Evolutionary conservation across 495 filamentous ascomycete species (phyloP), one percentile per base, ranked within the genome.

Genomic region (Hypoxylon lenormandii): DNA sequence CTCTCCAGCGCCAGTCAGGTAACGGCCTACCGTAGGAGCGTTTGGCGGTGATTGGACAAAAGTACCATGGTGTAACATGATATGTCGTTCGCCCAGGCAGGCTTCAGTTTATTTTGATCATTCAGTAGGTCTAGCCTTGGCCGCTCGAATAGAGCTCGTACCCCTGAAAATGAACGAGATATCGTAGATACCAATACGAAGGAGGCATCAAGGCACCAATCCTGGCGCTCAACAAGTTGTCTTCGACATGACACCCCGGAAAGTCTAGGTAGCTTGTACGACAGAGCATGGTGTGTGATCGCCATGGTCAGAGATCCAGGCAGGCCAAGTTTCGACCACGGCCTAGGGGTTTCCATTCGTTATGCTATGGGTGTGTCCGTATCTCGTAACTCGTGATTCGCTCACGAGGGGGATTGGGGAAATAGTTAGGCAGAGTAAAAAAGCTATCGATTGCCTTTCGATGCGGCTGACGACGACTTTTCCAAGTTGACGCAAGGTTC

Each of bases 391-490:
- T 47, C 22, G 40, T 37, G 53, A 59, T 59, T 48, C 22, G 36
- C 47, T 15, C 30, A 55, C 55, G 48, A 42, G 40, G 54, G 30
- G 42, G 66, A 64, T 64, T 64, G 46, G 30, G 52, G 11, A 53
- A 43, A 22, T 60, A 43, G 38, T 15, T 51, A 46, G 10, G 19
- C 28, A 33, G 3, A 33, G 4, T 43, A 16, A 10, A 11, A 45
- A 43, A 40, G 28, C 38, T 48, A 38, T 60, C 42, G 33, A 69
- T 63, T 49, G 10, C 6, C 30, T 15, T 60, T 26, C 55, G 33
- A 66, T 66, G 56, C 56, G 61, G 67, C 61, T 70, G 67, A 71
- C 62, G 62, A 65, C 51, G 61, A 56, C 45, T 54, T 53, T 50
- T 46, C 7, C 21, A 43, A 15, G 54, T 58, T 57, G 12, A 33